A percentile compares a stretch with the other conserved stretches of the same genome.
Evolutionary conservation across 305 asterid genomes (phyloP).

Genomic region (Fraxinus nigra): DNA sequence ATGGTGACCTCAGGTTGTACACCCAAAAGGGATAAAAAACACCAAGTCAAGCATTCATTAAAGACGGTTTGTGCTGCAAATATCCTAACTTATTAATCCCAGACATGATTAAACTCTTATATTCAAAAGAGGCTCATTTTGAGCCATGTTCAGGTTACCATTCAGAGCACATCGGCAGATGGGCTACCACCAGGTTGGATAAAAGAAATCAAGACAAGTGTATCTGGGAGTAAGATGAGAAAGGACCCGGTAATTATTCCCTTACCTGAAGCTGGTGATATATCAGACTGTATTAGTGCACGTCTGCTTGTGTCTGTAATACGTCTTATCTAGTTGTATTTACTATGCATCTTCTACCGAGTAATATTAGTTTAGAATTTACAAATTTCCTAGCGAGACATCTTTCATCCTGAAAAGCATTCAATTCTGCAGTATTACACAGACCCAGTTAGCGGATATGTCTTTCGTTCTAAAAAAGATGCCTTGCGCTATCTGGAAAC

Average conservation of each 20-base stretch:
- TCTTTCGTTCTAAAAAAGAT: constrained; percentile 21
- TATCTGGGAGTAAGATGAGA: constrained; percentile 8
- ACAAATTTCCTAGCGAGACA: not conserved
- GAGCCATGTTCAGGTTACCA: constrained; percentile 29
- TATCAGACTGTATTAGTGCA: not conserved
- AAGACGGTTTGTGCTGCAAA: constrained; percentile 2
- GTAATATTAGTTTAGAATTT: not conserved
- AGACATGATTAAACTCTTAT: not conserved
- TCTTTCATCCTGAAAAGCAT: constrained; percentile 20
- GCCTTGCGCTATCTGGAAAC: constrained; percentile 18
- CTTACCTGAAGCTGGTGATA: constrained; percentile 2
- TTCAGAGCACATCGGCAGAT: constrained; percentile 22
- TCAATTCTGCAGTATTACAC: constrained; percentile 37
- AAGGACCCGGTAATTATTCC: constrained; percentile 33
- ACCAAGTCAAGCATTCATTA: constrained; percentile 1
- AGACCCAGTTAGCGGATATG: constrained; percentile 14
- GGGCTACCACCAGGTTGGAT: constrained; percentile 43
- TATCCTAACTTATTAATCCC: not conserved
- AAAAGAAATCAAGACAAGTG: constrained; percentile 33
- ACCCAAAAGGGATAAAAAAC: not conserved
- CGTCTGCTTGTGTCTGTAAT: constrained; percentile 2
- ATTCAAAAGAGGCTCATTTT: constrained; percentile 4
- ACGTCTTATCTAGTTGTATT: not conserved
- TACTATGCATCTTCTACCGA: not conserved
- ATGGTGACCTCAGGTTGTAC: constrained; percentile 5